These are phyloP conservation scores for Acanthamoeba rhysodes DNA, from an alignment of 208 protist species.

Conservation along the genomic window DNA sequence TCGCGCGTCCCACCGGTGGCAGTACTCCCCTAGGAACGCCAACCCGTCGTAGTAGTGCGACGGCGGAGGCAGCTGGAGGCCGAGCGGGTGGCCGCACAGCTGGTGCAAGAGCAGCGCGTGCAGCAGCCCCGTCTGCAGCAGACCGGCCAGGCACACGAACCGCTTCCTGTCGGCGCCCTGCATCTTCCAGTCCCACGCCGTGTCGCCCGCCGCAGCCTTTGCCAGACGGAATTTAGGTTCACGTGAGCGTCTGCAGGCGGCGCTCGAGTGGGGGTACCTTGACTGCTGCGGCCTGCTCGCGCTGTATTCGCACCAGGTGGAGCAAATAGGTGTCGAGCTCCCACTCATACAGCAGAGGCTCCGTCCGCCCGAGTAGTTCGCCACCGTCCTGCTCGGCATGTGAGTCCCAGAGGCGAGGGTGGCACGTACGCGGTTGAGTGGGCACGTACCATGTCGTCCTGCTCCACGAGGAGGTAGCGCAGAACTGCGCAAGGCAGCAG, in stretches of 20 bases:
- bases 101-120: slow-evolving; percentile 32
- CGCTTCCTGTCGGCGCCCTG: slow-evolving; percentile 16
- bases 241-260: neutral
- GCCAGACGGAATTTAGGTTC: neutral
- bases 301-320: neutral
- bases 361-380: neutral
- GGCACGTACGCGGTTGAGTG: neutral
- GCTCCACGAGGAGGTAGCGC: neutral
- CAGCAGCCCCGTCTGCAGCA: slow-evolving; percentile 18
- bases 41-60: slow-evolving; percentile 25
- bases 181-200: slow-evolving; percentile 43
- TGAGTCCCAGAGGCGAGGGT: neutral
- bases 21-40: neutral
- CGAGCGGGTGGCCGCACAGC: slow-evolving; percentile 36
- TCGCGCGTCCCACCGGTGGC: neutral
- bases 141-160: slow-evolving; percentile 30
- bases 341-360: slow-evolving; percentile 56
- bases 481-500: slow-evolving; percentile 41
- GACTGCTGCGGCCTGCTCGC: neutral
- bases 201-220: neutral
- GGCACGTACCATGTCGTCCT: neutral
- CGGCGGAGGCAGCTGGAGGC: neutral
- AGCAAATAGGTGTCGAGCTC: slow-evolving; percentile 31
- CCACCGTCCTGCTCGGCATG: too few species aligned
- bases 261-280: neutral